Conservation (phyloP, 768 basidiomycete species). For the Tylopilus cervinicoccineus region DNA sequence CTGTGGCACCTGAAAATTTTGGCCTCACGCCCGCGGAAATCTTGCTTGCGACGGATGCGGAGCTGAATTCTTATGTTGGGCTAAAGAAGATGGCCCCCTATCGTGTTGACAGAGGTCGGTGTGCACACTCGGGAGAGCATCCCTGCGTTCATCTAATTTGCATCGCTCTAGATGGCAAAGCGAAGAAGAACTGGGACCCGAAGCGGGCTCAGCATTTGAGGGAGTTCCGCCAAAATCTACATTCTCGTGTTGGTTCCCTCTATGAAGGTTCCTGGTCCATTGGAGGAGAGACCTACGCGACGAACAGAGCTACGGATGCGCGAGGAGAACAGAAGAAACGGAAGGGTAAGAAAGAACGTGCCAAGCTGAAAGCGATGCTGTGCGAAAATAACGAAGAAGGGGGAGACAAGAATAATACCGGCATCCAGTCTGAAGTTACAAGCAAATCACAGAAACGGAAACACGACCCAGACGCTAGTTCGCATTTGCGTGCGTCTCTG, state of each 20-base stretch:
- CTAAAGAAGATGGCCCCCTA: constrained; percentile 93
- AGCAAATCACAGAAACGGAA: constrained; percentile 15
- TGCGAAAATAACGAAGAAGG: constrained; percentile 10
- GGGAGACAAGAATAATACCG: background rate
- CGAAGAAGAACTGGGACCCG: constrained; percentile 52
- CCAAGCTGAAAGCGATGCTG: constrained; percentile 41
- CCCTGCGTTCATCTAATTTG: background rate
- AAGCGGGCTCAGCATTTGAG: constrained; percentile 60
- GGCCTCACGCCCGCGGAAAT: constrained; percentile 82
- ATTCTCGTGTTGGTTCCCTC: constrained; percentile 33
- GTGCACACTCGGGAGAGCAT: constrained; percentile 4
- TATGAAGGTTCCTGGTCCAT: constrained; percentile 22
- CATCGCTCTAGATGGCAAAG: constrained; percentile 16
- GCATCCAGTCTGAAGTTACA: background rate
- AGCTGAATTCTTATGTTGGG: constrained; percentile 88
- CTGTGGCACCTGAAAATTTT: constrained; percentile 57
- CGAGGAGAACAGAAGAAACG: constrained; percentile 49
- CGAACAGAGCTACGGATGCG: constrained; percentile 6
- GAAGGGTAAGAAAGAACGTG: constrained; percentile 68
- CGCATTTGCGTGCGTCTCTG: constrained; percentile 5
- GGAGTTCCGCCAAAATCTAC: constrained; percentile 66
- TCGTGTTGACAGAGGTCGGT: constrained; percentile 45
- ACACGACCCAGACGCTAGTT: constrained; percentile 10
- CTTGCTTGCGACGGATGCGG: constrained; percentile 85
- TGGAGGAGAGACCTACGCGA: background rate